phyloP scores from a whole-genome alignment of 192 early-diverging fungal species.

The Coemansia guatemalensis region DNA sequence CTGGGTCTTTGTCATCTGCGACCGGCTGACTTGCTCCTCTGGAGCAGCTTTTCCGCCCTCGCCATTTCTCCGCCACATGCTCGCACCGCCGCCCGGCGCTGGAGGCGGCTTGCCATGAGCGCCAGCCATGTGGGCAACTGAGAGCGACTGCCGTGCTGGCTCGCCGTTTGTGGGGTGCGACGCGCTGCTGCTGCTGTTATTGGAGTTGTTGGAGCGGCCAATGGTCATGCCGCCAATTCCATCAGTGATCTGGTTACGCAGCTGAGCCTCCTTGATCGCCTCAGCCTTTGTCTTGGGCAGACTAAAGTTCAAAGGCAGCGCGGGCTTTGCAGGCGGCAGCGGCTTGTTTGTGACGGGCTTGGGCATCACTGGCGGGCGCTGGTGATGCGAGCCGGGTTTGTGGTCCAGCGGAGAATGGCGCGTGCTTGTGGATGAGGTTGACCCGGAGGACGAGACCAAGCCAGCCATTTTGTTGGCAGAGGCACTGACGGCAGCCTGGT shows the following conservation, averaged over 20 bases:
- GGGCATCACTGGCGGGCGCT: neutral
- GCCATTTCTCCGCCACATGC: constrained; percentile 36
- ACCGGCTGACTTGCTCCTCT: constrained; percentile 5
- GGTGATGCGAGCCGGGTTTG: neutral
- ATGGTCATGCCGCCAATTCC: constrained; percentile 52
- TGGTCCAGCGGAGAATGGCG: constrained; percentile 13
- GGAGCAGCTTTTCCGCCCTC: constrained; percentile 23
- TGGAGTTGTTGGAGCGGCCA: constrained; percentile 31
- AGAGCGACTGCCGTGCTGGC: constrained; percentile 21
- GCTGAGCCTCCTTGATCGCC: constrained; percentile 53
- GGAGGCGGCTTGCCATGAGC: constrained; percentile 30
- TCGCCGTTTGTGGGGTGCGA: constrained; percentile 12
- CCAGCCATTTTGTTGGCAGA: constrained; percentile 59
- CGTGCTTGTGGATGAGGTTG: constrained; percentile 6
- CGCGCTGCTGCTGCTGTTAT: constrained; percentile 14
- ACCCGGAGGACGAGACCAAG: constrained; percentile 41
- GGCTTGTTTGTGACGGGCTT: constrained; percentile 34
- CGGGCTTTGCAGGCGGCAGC: constrained; percentile 46
- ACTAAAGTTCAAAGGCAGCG: constrained; percentile 39
- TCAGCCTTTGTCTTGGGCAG: constrained; percentile 48
- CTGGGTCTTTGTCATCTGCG: constrained; percentile 53
- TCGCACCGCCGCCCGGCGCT: constrained; percentile 16
- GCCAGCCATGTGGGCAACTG: constrained; percentile 27
- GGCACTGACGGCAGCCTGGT: constrained; percentile 37
- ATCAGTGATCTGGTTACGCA: constrained; percentile 47